phyloP scores from a whole-genome alignment of 495 filamentous ascomycete genomes.

The Endocarpon pusillum region DNA sequence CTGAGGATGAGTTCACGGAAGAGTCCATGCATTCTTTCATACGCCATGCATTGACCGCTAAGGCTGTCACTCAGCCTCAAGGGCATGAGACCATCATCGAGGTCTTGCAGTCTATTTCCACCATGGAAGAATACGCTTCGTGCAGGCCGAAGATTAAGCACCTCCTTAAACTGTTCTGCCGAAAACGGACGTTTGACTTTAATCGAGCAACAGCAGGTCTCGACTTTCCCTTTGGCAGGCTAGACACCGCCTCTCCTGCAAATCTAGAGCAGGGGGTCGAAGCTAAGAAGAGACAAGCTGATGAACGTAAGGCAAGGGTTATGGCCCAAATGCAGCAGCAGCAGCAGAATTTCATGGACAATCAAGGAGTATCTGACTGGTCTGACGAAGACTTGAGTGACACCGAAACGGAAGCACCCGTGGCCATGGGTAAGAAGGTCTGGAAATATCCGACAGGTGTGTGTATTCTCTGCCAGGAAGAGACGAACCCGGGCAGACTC shows the following conservation, averaged over 20 bases:
- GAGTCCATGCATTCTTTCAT: constrained; percentile 44
- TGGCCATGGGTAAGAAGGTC: constrained; percentile 43
- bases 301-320: constrained; percentile 75
- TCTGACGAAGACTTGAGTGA: constrained; percentile 62
- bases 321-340: constrained; percentile 97
- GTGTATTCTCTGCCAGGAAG: constrained; percentile 92
- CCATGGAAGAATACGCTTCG: constrained; percentile 53
- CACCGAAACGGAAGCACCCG: constrained; percentile 37
- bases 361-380: constrained; percentile 72
- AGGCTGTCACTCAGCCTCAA: constrained; percentile 37
- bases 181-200: constrained; percentile 57
- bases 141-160: constrained; percentile 74
- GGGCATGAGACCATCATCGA: constrained; percentile 49
- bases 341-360: constrained; percentile 82
- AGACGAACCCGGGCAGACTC: constrained; percentile 72
- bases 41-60: constrained; percentile 43
- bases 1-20: constrained; percentile 36
- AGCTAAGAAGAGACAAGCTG: constrained; percentile 71
- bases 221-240: constrained; percentile 33
- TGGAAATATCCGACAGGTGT: constrained; percentile 92
- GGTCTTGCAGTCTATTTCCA: constrained; percentile 55
- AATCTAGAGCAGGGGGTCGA: constrained; percentile 54
- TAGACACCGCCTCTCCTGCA: constrained; percentile 40
- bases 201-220: constrained; percentile 37
- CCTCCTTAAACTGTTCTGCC: constrained; percentile 72